These are phyloP conservation scores for Fraxinus xanthoxyloides DNA, from an alignment of 305 asterid species.

Conservation along the genomic window DNA sequence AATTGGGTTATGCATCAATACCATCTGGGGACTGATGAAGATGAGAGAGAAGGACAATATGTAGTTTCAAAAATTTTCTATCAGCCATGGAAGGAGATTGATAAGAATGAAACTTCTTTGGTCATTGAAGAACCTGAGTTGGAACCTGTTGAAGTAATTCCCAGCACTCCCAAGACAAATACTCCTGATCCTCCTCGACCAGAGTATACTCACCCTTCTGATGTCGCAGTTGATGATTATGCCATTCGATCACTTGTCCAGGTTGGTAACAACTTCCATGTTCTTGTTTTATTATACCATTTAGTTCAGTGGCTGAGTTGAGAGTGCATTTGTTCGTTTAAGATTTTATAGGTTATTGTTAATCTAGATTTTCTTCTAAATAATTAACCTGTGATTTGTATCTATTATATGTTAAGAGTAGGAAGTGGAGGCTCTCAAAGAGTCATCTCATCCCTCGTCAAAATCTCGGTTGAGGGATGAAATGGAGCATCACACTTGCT, in stretches of 20 bases:
- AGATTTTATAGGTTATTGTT: background rate
- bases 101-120: slow-evolving; percentile 24
- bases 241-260: slow-evolving; percentile 23
- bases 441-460: slow-evolving; percentile 19
- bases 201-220: slow-evolving; percentile 46
- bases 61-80: slow-evolving; percentile 75
- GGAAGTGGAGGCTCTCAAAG: slow-evolving; percentile 43
- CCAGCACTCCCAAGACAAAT: slow-evolving; percentile 64
- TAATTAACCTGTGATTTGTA: background rate
- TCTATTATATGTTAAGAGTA: slow-evolving; percentile 25
- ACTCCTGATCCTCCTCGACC: slow-evolving; percentile 59
- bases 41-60: slow-evolving; percentile 62
- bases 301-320: background rate
- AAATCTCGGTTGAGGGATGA: slow-evolving; percentile 38
- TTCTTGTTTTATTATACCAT: background rate
- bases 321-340: background rate
- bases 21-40: slow-evolving; percentile 69
- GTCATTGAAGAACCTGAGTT: slow-evolving; percentile 44
- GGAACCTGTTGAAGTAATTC: slow-evolving; percentile 37
- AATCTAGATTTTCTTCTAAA: background rate
- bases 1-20: slow-evolving; percentile 95
- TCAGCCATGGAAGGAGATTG: slow-evolving; percentile 57
- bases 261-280: slow-evolving; percentile 38
- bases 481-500: slow-evolving; percentile 25
- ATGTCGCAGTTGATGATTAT: slow-evolving; percentile 33